Evolutionary conservation across 768 basidiomycete genomes (phyloP), one percentile per base, ranked within the genome.

Genomic region (Phaeotremella fagi): DNA sequence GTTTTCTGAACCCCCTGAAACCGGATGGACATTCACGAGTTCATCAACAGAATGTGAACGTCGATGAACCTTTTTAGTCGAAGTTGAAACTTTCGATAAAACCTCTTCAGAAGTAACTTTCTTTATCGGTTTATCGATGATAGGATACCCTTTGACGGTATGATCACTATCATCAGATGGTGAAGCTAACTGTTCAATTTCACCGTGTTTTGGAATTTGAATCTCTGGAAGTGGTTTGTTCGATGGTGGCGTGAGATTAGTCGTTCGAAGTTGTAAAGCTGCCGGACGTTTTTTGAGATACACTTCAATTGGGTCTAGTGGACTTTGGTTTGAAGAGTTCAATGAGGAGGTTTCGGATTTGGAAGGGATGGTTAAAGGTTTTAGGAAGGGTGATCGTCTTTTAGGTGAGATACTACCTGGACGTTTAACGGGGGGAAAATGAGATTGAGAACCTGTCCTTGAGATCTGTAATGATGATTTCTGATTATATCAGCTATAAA

Each of bases 211-310:
- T 16, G 4, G 18, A 25, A 3, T 37, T 16, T 4, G 18, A 25
- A 3, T 35, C 23, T 0, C 33, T 23, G 38, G 16, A 29, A 12
- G 16, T 29, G 31, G 35, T n/a, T n/a, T n/a, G n/a, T n/a, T 16
- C 16, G 31, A 33, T 33, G 4, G 33, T 28, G 52, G 52, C 22
- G 43, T 37, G 50, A 64, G 49, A 49, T 64, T 64, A 25, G 55
- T 55, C 9, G 62, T 57, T 4, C 35, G 42, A 7, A 64, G 43
- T 23, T 46, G 57, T 15, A 60, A 33, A 11, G 52, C 55, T 25
- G 47, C 23, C n/a, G 62, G 62, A 22, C 62, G 62, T 29, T 54
- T 41, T 22, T 41, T 41, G 12, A 41, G 12, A 11, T 41, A 20
- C 11, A 35, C n/a, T 35, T 35, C 33, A 9, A 35, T 9, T 9